A percentile compares a stretch with the other conserved stretches of the same genome.
Evolutionary conservation across 345 rosid genomes (phyloP).

Genomic region (Atalantia buxifolia): DNA sequence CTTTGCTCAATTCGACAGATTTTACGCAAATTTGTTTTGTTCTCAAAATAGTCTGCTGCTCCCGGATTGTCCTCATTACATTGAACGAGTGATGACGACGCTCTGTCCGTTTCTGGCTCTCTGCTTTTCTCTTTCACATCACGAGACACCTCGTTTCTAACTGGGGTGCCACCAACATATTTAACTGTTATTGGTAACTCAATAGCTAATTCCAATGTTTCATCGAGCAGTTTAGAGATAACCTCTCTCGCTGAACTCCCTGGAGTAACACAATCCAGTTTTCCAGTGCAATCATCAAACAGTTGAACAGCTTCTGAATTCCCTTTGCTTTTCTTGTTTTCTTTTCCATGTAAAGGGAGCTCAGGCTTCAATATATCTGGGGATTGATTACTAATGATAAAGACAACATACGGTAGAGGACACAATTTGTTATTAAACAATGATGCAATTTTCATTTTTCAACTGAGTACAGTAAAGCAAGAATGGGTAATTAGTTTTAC

Average conservation of each 20-base stretch:
- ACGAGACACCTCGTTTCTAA: slow-evolving; percentile 26
- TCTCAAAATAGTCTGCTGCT: slow-evolving; percentile 20
- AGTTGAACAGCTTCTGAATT: slow-evolving; percentile 21
- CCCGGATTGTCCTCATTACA: slow-evolving; percentile 9
- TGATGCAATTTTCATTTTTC: too few species aligned
- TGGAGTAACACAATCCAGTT: slow-evolving; percentile 14
- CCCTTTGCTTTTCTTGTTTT: slow-evolving; percentile 18
- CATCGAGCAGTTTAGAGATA: slow-evolving; percentile 21
- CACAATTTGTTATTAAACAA: background rate
- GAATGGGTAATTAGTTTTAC: slow-evolving; percentile 20
- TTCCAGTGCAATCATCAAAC: slow-evolving; percentile 17
- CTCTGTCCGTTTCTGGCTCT: slow-evolving; percentile 9
- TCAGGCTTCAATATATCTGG: slow-evolving; percentile 30
- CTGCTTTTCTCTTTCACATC: slow-evolving; percentile 15
- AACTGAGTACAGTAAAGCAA: background rate
- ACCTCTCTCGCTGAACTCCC: slow-evolving; percentile 20
- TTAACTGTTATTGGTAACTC: slow-evolving; percentile 34
- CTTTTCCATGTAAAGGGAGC: slow-evolving; percentile 17
- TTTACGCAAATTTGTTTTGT: slow-evolving; percentile 37
- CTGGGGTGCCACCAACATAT: slow-evolving; percentile 22
- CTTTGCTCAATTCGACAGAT: slow-evolving; percentile 26
- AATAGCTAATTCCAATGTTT: slow-evolving; percentile 26
- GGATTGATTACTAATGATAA: slow-evolving; percentile 32
- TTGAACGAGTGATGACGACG: slow-evolving; percentile 7
- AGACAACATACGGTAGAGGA: slow-evolving; percentile 9